Evolutionary conservation across 345 rosid species (phyloP).

Genomic region (Lepidium didymum): DNA sequence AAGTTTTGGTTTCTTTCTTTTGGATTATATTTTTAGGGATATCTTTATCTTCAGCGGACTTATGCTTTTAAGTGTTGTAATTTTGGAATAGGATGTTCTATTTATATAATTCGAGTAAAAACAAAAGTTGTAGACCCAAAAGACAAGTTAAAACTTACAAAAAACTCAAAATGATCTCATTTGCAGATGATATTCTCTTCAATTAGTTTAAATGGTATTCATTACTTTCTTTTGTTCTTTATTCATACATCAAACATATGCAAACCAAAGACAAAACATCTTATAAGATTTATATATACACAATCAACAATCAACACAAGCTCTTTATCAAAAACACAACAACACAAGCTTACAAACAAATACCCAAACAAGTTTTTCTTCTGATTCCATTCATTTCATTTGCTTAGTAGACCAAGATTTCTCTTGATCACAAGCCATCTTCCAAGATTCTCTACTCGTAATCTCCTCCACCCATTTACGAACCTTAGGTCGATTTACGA

Average conservation of each 20-base stretch:
- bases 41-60: no score
- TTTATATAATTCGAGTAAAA: no score
- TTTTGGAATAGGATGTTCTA: no score
- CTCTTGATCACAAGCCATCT: slow-evolving; percentile 41
- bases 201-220: not conserved
- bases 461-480: slow-evolving; percentile 46
- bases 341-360: not conserved
- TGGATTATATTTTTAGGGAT: no score
- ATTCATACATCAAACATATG: not conserved
- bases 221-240: not conserved
- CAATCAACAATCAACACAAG: not conserved
- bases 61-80: no score
- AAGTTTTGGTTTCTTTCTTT: no score
- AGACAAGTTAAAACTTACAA: no score
- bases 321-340: not conserved
- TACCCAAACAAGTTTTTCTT: not conserved
- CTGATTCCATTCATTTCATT: not conserved
- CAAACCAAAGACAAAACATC: not conserved
- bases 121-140: no score
- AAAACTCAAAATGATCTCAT: not conserved
- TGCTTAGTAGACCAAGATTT: slow-evolving; percentile 17
- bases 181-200: not conserved
- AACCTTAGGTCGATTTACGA: slow-evolving; percentile 41
- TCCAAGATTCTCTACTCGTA: slow-evolving; percentile 53
- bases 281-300: not conserved